Evolutionary conservation across 257 asterid genomes (phyloP), one percentile per base, ranked within the genome.

Genomic region (Petunia axillaris): DNA sequence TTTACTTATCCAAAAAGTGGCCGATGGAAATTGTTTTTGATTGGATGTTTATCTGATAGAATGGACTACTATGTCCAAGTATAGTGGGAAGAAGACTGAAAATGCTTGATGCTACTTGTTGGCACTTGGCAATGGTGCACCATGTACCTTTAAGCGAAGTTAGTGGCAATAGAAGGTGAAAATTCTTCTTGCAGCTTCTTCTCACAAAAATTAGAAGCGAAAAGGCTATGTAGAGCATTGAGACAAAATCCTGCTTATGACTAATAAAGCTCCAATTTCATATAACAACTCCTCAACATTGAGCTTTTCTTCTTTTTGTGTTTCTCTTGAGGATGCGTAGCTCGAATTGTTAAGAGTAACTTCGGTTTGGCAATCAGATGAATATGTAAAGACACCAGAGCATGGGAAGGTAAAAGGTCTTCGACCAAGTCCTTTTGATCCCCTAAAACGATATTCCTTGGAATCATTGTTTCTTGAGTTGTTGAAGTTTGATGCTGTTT

Each of bases 61-160:
- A 71, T 71, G 57, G 77, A 48, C 60, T 52, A n/a, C 15, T 16
- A 46, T 48, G 35, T 16, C 16, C 5, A 48, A 25, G 6, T 48
- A 25, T 71, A 11, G 25, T 10, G 60, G 1, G 60, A 48, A 71
- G 59, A 71, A 50, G 55, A 52, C 77, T 38, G 7, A 4, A 48
- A 71, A 10, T 9, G 25, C 60, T 48, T 71, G 25, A 48, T 48
- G 43, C 77, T 52, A 10, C 60, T 71, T 35, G 55, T 48, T 25
- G 25, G 25, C 25, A 25, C 25, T 41, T 71, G 77, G 60, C 16
- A 25, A 4, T 71, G 43, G 77, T 25, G 25, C 59, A 48, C 43
- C 77, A 10, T 71, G 77, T 58, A 48, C 44, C 48, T 71, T 70
- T 11, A 25, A 68, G n/a, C 44, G 36, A 68, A 10, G 60, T 71